These are phyloP conservation scores for Quercus rubra DNA, from an alignment of 306 rosid species.

Conservation along the genomic window DNA sequence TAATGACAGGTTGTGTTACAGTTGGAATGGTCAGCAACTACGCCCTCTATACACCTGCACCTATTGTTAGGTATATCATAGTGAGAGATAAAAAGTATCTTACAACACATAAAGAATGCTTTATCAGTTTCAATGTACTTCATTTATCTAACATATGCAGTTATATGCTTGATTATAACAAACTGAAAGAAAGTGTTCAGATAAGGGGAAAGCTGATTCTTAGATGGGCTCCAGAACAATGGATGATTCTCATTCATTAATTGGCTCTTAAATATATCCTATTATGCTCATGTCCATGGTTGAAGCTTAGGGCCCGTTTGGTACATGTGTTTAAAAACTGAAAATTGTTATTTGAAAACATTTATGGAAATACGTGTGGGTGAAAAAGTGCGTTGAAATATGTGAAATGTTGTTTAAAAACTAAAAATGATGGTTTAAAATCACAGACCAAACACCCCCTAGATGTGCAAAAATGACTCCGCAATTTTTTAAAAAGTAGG, in stretches of 20 bases:
- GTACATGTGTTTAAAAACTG: too few species aligned
- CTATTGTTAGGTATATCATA: neutral
- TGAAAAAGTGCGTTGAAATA: too few species aligned
- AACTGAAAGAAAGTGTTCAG: neutral
- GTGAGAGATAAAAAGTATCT: neutral
- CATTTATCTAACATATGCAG: neutral
- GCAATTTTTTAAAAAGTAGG: too few species aligned
- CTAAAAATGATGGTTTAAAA: too few species aligned
- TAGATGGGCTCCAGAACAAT: neutral
- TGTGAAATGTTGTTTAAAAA: too few species aligned
- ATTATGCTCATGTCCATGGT: neutral
- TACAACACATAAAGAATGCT: neutral
- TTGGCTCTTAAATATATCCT: neutral
- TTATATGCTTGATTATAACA: neutral
- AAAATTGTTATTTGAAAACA: too few species aligned
- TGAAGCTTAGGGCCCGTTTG: neutral
- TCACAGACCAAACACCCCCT: too few species aligned
- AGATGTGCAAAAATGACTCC: too few species aligned
- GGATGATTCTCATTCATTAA: neutral
- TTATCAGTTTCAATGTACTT: neutral
- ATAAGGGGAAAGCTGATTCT: neutral
- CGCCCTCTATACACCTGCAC: neutral
- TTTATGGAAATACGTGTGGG: too few species aligned
- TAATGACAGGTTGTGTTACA: too few species aligned
- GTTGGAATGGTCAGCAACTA: neutral